These are phyloP conservation scores for Fulvia fulva DNA, from an alignment of 2,329 filamentous ascomycete species.

Conservation along the genomic window DNA sequence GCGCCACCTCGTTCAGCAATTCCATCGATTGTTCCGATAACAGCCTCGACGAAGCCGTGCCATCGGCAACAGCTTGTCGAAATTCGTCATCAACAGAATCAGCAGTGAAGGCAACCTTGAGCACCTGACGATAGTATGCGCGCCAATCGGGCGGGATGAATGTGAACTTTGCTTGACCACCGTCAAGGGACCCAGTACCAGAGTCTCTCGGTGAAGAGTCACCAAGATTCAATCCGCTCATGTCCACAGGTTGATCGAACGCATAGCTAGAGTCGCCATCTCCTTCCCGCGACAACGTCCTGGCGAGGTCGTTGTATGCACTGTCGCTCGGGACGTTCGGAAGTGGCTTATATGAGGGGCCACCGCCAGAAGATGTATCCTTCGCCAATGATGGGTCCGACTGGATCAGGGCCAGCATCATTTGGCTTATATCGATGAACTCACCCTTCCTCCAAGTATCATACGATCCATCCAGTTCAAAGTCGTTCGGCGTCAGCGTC, in stretches of 20 bases:
- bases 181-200: slow-evolving; percentile 29
- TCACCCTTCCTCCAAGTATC: slow-evolving; percentile 90
- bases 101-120: slow-evolving; percentile 68
- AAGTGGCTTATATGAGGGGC: slow-evolving; percentile 26
- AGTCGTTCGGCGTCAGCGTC: slow-evolving; percentile 78
- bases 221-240: slow-evolving; percentile 61
- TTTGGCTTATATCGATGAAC: slow-evolving; percentile 77
- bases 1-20: slow-evolving; percentile 75
- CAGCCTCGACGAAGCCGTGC: slow-evolving; percentile 49
- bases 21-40: slow-evolving; percentile 75
- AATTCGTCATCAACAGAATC: slow-evolving; percentile 55
- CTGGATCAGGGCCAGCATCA: slow-evolving; percentile 88
- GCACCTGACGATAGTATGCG: slow-evolving; percentile 75
- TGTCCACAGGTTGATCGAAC: slow-evolving; percentile 65
- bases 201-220: slow-evolving; percentile 43
- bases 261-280: slow-evolving; percentile 48
- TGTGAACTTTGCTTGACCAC: slow-evolving; percentile 57
- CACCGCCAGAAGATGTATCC: slow-evolving; percentile 55
- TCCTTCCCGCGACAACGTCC: slow-evolving; percentile 43
- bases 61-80: slow-evolving; percentile 48
- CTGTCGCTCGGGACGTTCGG: slow-evolving; percentile 23
- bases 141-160: slow-evolving; percentile 86
- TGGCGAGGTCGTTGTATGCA: slow-evolving; percentile 41
- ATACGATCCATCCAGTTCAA: slow-evolving; percentile 84
- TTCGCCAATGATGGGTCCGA: slow-evolving; percentile 82